Evolutionary conservation across 2,329 filamentous ascomycete genomes (phyloP).

Genomic region (Phyllosticta citribraziliensis): DNA sequence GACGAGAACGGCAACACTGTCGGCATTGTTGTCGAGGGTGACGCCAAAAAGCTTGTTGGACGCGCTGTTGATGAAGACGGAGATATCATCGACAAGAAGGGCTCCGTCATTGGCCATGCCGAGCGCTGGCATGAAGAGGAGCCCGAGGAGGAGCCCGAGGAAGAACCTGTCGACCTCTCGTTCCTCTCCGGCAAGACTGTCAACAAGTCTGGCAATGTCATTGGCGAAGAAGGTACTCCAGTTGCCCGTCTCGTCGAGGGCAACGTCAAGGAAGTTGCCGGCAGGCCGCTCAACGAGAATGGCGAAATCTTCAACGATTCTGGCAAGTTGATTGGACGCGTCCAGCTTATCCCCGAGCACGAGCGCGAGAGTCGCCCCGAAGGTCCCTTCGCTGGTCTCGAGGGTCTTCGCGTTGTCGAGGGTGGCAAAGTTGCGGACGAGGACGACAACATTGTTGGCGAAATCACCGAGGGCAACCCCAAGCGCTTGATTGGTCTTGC

Average conservation of each 20-base stretch:
- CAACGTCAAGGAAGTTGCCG: constrained; percentile 51
- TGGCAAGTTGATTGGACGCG: constrained; percentile 59
- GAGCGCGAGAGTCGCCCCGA: constrained; percentile 46
- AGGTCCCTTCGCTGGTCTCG: constrained; percentile 40
- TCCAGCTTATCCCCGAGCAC: constrained; percentile 57
- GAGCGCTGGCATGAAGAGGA: constrained; percentile 57
- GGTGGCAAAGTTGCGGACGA: constrained; percentile 41
- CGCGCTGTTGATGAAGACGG: constrained; percentile 43
- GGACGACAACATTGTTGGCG: constrained; percentile 42
- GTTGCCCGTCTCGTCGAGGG: constrained; percentile 59
- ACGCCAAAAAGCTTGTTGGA: constrained; percentile 42
- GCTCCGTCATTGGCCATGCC: constrained; percentile 42
- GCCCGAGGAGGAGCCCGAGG: constrained; percentile 35
- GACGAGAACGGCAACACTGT: constrained; percentile 43
- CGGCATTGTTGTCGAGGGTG: constrained; percentile 39
- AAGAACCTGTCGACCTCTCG: constrained; percentile 34
- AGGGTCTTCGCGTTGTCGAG: constrained; percentile 38
- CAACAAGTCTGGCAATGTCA: constrained; percentile 43
- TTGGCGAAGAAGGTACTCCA: constrained; percentile 41
- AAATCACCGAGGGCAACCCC: constrained; percentile 47
- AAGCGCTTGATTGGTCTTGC: constrained; percentile 50
- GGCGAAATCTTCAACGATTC: constrained; percentile 63
- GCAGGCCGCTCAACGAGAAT: constrained; percentile 61
- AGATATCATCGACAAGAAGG: constrained; percentile 45
- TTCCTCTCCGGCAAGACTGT: constrained; percentile 36